These are phyloP conservation scores for Myxozyma vanderwaltii DNA, from an alignment of 805 yeast genomes.

Conservation along the genomic window DNA sequence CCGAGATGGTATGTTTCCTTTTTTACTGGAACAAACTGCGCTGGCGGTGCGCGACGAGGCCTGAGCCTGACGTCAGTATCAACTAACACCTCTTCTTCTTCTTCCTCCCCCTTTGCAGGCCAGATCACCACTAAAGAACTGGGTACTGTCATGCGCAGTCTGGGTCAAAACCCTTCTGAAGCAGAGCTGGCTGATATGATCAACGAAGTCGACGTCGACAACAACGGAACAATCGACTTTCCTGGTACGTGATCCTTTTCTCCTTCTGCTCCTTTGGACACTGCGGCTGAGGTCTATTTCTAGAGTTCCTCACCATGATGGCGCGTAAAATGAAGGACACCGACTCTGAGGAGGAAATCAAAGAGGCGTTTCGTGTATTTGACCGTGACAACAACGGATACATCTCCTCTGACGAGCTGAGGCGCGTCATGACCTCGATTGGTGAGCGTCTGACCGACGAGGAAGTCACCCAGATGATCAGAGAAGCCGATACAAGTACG, in stretches of 20 bases:
- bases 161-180: conserved; percentile 96
- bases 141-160: conserved; percentile 98
- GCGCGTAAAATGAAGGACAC: conserved; percentile 93
- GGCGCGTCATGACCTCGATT: conserved; percentile 95
- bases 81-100: no score
- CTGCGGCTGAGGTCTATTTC: neutral
- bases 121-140: conserved; percentile 93
- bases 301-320: conserved; percentile 80
- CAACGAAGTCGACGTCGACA: conserved; percentile 95
- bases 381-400: conserved; percentile 94
- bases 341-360: conserved; percentile 94
- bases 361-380: conserved; percentile 97
- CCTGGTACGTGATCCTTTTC: conserved; percentile 42
- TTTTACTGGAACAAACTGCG: neutral
- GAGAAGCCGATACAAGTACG: conserved; percentile 84
- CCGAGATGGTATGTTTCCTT: conserved; percentile 66
- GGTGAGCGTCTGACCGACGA: conserved; percentile 96
- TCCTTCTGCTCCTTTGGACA: neutral
- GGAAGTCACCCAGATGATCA: conserved; percentile 95
- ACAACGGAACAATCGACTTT: conserved; percentile 85
- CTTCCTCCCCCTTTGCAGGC: conserved; percentile 28
- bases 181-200: conserved; percentile 94
- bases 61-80: neutral
- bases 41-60: no score
- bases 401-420: conserved; percentile 93